These are phyloP conservation scores for Drechmeria coniospora DNA, from an alignment of 2,329 filamentous ascomycete genomes.

Conservation along the genomic window DNA sequence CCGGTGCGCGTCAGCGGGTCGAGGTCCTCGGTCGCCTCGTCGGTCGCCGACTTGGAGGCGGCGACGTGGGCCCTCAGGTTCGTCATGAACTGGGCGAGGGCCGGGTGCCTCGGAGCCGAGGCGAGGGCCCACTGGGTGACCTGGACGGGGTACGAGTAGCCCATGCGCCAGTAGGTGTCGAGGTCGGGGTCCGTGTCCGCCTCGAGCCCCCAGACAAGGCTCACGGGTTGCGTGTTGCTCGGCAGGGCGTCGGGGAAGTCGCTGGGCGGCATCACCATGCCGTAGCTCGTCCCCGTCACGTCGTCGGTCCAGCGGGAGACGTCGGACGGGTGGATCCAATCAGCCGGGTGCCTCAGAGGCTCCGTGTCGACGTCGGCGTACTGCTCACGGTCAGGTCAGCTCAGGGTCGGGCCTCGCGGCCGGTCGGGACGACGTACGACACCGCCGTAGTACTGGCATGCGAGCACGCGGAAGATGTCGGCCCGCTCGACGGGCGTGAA, in stretches of 20 bases:
- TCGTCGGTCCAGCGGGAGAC: slow-evolving; percentile 8
- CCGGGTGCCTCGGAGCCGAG: slow-evolving; percentile 8
- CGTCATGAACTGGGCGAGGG: slow-evolving; percentile 8
- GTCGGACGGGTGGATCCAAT: slow-evolving; percentile 9
- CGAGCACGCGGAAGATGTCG: slow-evolving; percentile 10
- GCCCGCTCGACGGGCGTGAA: slow-evolving; percentile 9
- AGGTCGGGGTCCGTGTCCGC: slow-evolving; percentile 9
- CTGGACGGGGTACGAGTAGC: slow-evolving; percentile 11
- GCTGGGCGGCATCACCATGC: not conserved
- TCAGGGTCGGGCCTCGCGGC: not conserved
- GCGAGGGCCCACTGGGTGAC: slow-evolving; percentile 12
- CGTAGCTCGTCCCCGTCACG: slow-evolving; percentile 6
- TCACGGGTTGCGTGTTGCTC: slow-evolving; percentile 5
- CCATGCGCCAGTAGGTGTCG: slow-evolving; percentile 11
- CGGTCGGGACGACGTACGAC: slow-evolving; percentile 8
- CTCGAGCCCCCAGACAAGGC: slow-evolving; percentile 10
- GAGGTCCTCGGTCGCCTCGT: slow-evolving; percentile 1
- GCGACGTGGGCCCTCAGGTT: slow-evolving; percentile 5
- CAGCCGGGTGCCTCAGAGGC: slow-evolving; percentile 8
- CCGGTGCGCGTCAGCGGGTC: slow-evolving; percentile 10
- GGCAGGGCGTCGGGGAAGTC: not conserved
- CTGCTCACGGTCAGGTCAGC: slow-evolving; percentile 4
- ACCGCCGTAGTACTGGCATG: slow-evolving; percentile 10
- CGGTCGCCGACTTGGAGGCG: slow-evolving; percentile 1
- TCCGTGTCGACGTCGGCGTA: slow-evolving; percentile 12